These are phyloP conservation scores for Phragmites australis DNA, from an alignment of 176 grass and related monocot species.

Conservation along the genomic window DNA sequence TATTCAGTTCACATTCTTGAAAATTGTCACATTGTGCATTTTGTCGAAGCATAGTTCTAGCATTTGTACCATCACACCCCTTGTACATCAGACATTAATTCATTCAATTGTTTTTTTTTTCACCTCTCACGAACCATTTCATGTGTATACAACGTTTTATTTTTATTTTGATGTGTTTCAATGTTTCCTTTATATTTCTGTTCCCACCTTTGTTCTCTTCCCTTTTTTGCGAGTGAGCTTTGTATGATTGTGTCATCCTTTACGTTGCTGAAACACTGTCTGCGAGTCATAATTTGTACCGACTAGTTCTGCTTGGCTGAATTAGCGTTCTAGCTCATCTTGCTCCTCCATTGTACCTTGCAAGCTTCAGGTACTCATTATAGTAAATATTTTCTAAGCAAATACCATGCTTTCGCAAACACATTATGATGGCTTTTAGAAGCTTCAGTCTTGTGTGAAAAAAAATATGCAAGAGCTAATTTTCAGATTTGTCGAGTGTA, in stretches of 20 bases:
- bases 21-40: slow-evolving; percentile 56
- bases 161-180: not conserved
- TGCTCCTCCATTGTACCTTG: not conserved
- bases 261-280: too few species aligned
- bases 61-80: slow-evolving; percentile 52
- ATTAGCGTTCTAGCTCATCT: not conserved
- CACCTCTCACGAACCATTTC: not conserved
- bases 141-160: not conserved
- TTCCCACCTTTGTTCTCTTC: not conserved
- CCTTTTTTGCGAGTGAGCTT: not conserved
- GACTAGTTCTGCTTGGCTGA: not conserved
- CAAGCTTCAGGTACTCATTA: not conserved
- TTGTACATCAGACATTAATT: slow-evolving; percentile 83
- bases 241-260: not conserved
- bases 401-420: not conserved
- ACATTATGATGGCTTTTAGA: too few species aligned
- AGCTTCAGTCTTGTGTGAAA: too few species aligned
- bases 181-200: not conserved
- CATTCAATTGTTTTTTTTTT: slow-evolving; percentile 64
- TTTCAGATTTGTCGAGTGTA: not conserved
- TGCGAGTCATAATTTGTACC: too few species aligned
- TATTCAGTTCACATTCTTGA: slow-evolving; percentile 61
- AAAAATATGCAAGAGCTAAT: not conserved
- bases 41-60: slow-evolving; percentile 59
- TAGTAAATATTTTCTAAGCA: not conserved